These are phyloP conservation scores for Suillus subluteus DNA, from an alignment of 768 basidiomycete genomes.

Conservation along the genomic window DNA sequence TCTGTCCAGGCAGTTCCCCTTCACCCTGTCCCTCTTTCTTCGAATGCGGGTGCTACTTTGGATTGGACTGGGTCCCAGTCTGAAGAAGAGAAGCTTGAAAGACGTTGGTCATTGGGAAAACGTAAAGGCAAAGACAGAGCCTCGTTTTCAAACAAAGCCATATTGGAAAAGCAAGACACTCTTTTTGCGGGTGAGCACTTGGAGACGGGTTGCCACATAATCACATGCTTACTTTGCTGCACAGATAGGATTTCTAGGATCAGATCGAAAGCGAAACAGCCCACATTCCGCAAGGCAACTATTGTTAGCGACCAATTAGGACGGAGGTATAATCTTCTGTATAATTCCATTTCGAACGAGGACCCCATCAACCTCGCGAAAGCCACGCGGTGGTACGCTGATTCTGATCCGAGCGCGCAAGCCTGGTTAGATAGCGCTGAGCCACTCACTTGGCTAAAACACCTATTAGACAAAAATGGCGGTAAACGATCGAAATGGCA, in stretches of 20 bases:
- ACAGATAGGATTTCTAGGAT: constrained; percentile 64
- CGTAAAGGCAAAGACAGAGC: constrained; percentile 59
- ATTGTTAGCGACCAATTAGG: constrained; percentile 68
- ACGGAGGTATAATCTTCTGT: constrained; percentile 64
- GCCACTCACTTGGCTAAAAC: constrained; percentile 75
- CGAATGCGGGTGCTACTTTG: constrained; percentile 68
- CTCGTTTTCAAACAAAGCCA: constrained; percentile 42
- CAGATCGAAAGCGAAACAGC: constrained; percentile 49
- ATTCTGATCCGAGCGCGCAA: constrained; percentile 49
- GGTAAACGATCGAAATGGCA: constrained; percentile 57
- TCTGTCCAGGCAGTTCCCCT: constrained; percentile 49
- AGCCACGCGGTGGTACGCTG: constrained; percentile 64
- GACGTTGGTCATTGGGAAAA: constrained; percentile 63
- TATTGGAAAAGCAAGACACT: constrained; percentile 63
- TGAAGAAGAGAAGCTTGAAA: constrained; percentile 62
- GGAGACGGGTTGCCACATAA: constrained; percentile 13
- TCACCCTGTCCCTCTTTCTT: constrained; percentile 73
- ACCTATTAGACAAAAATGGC: constrained; percentile 53
- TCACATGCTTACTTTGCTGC: constrained; percentile 4
- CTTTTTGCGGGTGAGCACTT: constrained; percentile 54
- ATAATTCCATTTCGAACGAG: constrained; percentile 38
- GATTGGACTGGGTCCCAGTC: constrained; percentile 69
- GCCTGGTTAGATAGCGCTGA: constrained; percentile 65
- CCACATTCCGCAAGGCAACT: constrained; percentile 63
- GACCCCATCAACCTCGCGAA: constrained; percentile 48